Conservation (phyloP, 768 basidiomycete species). For the Suillus lakei region DNA sequence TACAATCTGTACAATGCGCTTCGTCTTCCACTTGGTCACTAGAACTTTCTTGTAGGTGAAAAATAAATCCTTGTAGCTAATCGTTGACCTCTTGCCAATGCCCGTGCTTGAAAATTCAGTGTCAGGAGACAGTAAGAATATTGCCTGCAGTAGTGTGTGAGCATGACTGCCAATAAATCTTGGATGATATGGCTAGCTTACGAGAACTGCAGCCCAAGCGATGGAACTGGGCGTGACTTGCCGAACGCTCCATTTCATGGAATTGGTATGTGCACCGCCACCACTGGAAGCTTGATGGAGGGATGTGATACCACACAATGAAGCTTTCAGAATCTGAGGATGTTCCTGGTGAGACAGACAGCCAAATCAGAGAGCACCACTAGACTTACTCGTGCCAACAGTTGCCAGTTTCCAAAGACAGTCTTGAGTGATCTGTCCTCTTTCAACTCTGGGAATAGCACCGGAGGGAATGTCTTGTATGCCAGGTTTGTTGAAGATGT, state of each 20-base stretch:
- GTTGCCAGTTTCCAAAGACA: too few relatives aligned
- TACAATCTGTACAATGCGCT: not conserved
- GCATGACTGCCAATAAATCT: too few relatives aligned
- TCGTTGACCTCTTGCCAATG: not conserved
- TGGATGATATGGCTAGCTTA: not conserved
- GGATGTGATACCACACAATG: too few relatives aligned
- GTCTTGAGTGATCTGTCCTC: too few relatives aligned
- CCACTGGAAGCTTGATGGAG: too few relatives aligned
- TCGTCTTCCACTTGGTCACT: constrained; percentile 1
- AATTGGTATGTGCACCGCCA: constrained; percentile 3
- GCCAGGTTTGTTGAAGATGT: too few relatives aligned
- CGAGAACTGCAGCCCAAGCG: constrained; percentile 3
- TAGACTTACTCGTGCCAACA: too few relatives aligned
- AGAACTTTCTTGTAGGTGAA: constrained; percentile 3
- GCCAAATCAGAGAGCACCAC: too few relatives aligned
- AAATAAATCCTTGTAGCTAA: constrained; percentile 2
- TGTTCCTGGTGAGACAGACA: too few relatives aligned
- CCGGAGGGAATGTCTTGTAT: too few relatives aligned
- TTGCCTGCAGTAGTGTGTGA: not conserved
- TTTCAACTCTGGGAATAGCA: too few relatives aligned
- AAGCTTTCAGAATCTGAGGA: too few relatives aligned
- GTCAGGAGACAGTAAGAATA: constrained; percentile 3
- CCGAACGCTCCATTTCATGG: not conserved
- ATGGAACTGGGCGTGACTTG: not conserved
- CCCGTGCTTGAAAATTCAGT: not conserved